phyloP scores from a whole-genome alignment of 1,284 basidiomycete genomes.

The Agaricales sp. region DNA sequence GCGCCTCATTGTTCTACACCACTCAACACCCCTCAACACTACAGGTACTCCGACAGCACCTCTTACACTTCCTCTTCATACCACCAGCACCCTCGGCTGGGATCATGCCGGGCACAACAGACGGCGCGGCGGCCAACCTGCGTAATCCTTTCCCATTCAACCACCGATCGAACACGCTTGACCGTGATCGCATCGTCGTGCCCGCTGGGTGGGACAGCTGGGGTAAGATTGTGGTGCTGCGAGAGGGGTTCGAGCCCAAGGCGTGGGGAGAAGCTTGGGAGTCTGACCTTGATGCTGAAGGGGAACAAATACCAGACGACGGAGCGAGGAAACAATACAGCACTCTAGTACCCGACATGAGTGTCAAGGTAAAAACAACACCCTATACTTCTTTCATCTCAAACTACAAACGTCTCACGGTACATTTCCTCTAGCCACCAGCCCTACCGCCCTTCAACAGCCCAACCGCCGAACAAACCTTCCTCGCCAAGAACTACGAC shows the following conservation, averaged over 20 bases:
- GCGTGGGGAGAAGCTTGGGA: conserved; percentile 82
- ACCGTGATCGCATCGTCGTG: conserved; percentile 85
- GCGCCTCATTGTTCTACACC: conserved; percentile 88
- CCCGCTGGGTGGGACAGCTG: conserved; percentile 97
- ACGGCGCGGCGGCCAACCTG: conserved; percentile 43
- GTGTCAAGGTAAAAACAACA: conserved; percentile 55
- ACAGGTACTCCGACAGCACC: conserved; percentile 75
- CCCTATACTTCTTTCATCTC: too few species aligned
- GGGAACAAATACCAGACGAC: conserved; percentile 28
- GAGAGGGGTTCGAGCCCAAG: conserved; percentile 86
- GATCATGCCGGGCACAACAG: conserved; percentile 20
- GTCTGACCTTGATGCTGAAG: conserved; percentile 40
- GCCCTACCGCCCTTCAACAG: conserved; percentile 67
- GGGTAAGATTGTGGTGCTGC: conserved; percentile 88
- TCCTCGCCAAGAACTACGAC: conserved; percentile 83
- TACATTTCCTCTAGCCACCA: conserved; percentile 33
- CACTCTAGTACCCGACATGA: conserved; percentile 61
- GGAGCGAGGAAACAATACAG: conserved; percentile 52
- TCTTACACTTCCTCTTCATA: conserved; percentile 79
- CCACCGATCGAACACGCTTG: conserved; percentile 83
- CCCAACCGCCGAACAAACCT: conserved; percentile 76
- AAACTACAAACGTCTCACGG: too few species aligned
- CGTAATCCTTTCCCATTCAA: conserved; percentile 80
- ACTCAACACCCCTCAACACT: conserved; percentile 77
- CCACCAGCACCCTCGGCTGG: conserved; percentile 57